A percentile compares a stretch with the other conserved stretches of the same genome.
Evolutionary conservation across 768 basidiomycete species (phyloP).

Genomic region (Dacryopinax spathularia): DNA sequence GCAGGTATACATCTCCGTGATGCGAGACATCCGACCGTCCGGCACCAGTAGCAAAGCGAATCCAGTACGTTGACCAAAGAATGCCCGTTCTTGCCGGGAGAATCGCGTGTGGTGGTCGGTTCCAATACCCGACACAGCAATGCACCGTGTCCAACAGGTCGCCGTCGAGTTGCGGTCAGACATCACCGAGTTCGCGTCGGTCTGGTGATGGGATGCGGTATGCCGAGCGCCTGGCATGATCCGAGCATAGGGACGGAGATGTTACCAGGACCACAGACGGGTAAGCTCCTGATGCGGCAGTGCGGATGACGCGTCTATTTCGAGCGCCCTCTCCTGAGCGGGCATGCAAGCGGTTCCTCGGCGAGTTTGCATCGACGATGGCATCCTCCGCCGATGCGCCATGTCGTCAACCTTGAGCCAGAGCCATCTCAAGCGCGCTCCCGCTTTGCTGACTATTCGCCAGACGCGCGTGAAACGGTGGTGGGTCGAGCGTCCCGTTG

Average conservation of each 20-base stretch:
- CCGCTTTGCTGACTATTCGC: not conserved
- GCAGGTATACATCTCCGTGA: not conserved
- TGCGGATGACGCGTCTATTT: conserved; percentile 1
- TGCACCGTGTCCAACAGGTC: not conserved
- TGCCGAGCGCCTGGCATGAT: not conserved
- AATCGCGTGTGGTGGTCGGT: not conserved
- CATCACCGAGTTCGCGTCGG: not conserved
- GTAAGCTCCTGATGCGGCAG: not conserved
- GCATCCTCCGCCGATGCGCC: not conserved
- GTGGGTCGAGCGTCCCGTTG: not conserved
- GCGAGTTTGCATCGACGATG: not conserved
- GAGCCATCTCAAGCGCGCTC: not conserved
- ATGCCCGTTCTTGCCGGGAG: too few species aligned
- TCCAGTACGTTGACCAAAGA: too few species aligned
- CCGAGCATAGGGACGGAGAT: not conserved
- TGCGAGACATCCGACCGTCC: not conserved
- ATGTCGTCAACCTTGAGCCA: not conserved
- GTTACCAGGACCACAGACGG: not conserved
- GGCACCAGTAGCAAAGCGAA: too few species aligned
- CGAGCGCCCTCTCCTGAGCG: not conserved
- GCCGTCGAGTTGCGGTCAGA: too few species aligned
- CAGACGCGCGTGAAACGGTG: not conserved
- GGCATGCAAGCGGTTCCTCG: not conserved
- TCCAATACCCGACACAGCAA: not conserved
- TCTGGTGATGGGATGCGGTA: not conserved